Percentiles rank a stretch among this genome's conserved stretches.
phyloP scores from a whole-genome alignment of 2,329 filamentous ascomycete genomes.

The Lasiodiplodia citricola region DNA sequence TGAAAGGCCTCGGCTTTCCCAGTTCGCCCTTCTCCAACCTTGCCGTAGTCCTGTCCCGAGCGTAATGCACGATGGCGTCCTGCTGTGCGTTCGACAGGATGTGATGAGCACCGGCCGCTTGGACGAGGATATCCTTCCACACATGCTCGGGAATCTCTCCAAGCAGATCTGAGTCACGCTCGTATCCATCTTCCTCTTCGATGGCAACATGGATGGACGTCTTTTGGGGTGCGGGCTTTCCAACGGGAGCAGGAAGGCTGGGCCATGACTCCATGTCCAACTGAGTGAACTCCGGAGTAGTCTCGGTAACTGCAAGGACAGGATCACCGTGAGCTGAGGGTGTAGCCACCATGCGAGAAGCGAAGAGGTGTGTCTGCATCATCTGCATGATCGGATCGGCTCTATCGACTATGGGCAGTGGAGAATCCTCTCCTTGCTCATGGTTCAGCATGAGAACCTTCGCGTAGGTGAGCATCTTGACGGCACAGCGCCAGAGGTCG shows the following conservation, averaged over 20 bases:
- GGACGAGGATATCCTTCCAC: slow-evolving; percentile 39
- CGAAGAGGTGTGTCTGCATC: slow-evolving; percentile 8
- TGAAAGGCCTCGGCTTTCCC: slow-evolving; percentile 42
- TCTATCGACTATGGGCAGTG: slow-evolving; percentile 4
- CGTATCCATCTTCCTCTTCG: neutral
- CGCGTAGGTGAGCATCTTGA: slow-evolving; percentile 39
- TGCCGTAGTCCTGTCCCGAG: slow-evolving; percentile 33
- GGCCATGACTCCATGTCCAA: neutral
- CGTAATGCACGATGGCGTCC: slow-evolving; percentile 39
- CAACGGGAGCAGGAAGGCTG: neutral
- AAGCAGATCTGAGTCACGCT: slow-evolving; percentile 32
- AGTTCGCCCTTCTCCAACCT: slow-evolving; percentile 36
- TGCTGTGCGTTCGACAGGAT: slow-evolving; percentile 43
- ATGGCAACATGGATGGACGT: slow-evolving; percentile 1
- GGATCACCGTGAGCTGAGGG: neutral
- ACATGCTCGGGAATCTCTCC: slow-evolving; percentile 39
- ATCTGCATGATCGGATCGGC: slow-evolving; percentile 21
- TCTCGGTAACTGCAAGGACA: neutral
- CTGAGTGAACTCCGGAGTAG: neutral
- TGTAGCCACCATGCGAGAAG: neutral
- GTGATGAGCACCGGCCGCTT: slow-evolving; percentile 31
- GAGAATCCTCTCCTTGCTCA: slow-evolving; percentile 17
- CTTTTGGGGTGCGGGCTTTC: neutral
- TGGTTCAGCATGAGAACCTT: slow-evolving; percentile 35
- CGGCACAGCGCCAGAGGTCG: slow-evolving; percentile 46